Conservation (phyloP, 345 rosid genomes). For the Conringia planisiliqua region DNA sequence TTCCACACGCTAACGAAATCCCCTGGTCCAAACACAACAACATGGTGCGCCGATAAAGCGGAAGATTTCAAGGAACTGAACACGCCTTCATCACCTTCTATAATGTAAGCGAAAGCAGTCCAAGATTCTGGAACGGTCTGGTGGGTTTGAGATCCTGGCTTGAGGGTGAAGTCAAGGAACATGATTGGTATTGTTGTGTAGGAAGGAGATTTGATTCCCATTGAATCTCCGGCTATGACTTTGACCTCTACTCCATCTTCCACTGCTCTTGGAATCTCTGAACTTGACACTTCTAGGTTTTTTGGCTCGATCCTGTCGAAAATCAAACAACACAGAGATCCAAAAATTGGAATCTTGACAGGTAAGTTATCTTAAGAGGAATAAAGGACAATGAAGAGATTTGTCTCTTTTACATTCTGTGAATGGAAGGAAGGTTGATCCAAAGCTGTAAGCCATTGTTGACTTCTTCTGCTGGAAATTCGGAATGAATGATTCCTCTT, state of each 20-base stretch:
- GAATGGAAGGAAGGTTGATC: conserved; percentile 79
- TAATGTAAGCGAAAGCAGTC: conserved; percentile 64
- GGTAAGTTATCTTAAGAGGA: not conserved
- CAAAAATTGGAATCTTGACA: not conserved
- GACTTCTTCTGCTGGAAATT: conserved; percentile 76
- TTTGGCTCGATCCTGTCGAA: conserved; percentile 74
- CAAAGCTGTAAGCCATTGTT: conserved; percentile 91
- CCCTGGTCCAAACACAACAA: conserved; percentile 65
- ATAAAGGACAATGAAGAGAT: not conserved
- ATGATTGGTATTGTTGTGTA: conserved; percentile 77
- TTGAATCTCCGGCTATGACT: conserved; percentile 86
- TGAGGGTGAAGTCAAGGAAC: conserved; percentile 72
- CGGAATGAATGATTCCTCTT: conserved; percentile 94
- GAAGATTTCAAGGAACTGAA: conserved; percentile 50
- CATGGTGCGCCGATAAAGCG: conserved; percentile 46
- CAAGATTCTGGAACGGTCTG: conserved; percentile 67
- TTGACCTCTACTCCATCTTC: conserved; percentile 63
- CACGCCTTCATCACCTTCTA: conserved; percentile 74
- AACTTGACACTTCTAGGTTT: conserved; percentile 48
- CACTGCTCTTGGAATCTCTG: conserved; percentile 57
- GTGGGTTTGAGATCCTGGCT: conserved; percentile 54
- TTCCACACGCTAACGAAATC: conserved; percentile 77
- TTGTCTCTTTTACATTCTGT: conserved; percentile 61
- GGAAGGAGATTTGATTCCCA: conserved; percentile 69
- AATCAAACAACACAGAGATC: not conserved